Conservation (phyloP, 2,329 filamentous ascomycete genomes). For the Alternaria arborescens region DNA sequence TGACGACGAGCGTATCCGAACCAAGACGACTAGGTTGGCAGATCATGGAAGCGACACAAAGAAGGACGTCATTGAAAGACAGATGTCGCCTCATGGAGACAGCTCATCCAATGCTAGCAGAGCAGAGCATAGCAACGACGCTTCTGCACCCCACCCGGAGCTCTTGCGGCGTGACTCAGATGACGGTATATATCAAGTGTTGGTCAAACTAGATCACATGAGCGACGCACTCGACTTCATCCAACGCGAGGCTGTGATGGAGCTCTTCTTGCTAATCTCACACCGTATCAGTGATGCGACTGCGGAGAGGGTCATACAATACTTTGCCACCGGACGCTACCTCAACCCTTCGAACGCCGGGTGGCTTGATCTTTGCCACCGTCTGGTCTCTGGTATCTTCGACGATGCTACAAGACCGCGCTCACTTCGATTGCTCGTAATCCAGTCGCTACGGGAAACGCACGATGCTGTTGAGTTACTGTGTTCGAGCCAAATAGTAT, state of each 20-base stretch:
- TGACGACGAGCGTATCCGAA: constrained; percentile 36
- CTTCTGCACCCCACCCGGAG: constrained; percentile 18
- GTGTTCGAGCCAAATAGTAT: constrained; percentile 65
- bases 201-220: constrained; percentile 40
- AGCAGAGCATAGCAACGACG: constrained; percentile 23
- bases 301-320: constrained; percentile 69
- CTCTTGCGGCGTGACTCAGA: constrained; percentile 27
- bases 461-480: constrained; percentile 63
- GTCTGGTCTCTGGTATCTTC: constrained; percentile 71
- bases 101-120: constrained; percentile 18
- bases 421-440: constrained; percentile 68
- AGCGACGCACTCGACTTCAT: constrained; percentile 60
- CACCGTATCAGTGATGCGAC: constrained; percentile 70
- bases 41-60: constrained; percentile 55
- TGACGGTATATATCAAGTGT: constrained; percentile 38
- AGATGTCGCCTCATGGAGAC: constrained; percentile 16
- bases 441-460: constrained; percentile 65
- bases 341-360: constrained; percentile 75
- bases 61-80: constrained; percentile 42
- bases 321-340: constrained; percentile 73
- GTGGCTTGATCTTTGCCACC: constrained; percentile 71
- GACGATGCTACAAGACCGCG: constrained; percentile 68
- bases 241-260: constrained; percentile 71
- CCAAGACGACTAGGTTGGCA: constrained; percentile 16
- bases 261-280: constrained; percentile 71